Evolutionary conservation across 2,329 filamentous ascomycete genomes (phyloP), one percentile per base, ranked within the genome.

Genomic region (Trichoderma lentiforme): DNA sequence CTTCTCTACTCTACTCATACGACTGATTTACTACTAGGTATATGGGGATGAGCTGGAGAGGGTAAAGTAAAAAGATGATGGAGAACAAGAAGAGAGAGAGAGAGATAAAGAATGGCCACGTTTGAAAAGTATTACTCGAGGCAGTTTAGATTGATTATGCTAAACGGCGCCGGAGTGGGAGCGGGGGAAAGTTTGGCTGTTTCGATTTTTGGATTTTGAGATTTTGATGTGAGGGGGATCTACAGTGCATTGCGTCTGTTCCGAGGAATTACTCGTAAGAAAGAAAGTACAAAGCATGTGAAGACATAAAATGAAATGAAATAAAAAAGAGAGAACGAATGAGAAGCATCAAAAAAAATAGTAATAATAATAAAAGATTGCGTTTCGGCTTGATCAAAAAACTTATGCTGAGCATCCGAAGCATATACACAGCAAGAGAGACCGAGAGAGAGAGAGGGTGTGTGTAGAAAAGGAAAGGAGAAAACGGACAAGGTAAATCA

Each of bases 241-340:
- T 68, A 68, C 65, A n/a, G 56, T 68, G 65, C 65, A 68, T 58
- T 47, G 36, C 53, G 53, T 39, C 21, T 68, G 24, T 36, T 28
- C 56, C 65, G 51, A 53, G 32, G 58, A 24, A 53, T 53, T 53
- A 51, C 43, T 21, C 43, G n/a, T 21, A 21, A 5, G 21, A 8
- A 24, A 47, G 14, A 28, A 30, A 11, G 4, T 9, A 58, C 14
- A n/a, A 51, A 30, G 18, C 39, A 51, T 51, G n/a, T 51, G n/a
- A 51, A 21, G n/a, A 21, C 18, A n/a, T 15, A 47, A 5, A 5
- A 21, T 4, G 24, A 15, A 64, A 9, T 7, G 9, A 28, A 36
- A 9, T 2, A 3, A 64, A 18, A 8, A 3, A n/a, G 5, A 24
- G 6, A 18, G 18, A 21, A 64, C 6, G 3, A 26, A 57, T 57